Percentiles rank a stretch among this genome's conserved stretches.
phyloP scores from a whole-genome alignment of 495 filamentous ascomycete genomes.

The Penicillium malachiteum region DNA sequence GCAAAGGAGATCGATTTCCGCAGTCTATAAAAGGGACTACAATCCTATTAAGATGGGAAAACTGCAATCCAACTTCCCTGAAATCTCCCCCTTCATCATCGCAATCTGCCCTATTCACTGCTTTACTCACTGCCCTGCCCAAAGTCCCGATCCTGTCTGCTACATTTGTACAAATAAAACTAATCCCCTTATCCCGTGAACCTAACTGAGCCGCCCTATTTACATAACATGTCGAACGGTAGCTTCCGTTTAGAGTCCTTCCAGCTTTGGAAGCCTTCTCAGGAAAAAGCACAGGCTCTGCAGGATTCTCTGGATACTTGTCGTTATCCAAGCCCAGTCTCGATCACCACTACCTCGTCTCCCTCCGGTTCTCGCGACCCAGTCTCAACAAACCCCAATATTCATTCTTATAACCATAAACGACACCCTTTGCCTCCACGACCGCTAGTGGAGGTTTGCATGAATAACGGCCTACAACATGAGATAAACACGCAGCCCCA shows the following conservation, averaged over 20 bases:
- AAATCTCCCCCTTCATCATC: slow-evolving; percentile 11
- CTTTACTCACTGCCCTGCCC: neutral
- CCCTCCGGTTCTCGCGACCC: slow-evolving; percentile 2
- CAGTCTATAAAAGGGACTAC: neutral
- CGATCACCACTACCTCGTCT: slow-evolving; percentile 9
- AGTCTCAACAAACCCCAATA: neutral
- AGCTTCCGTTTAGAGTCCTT: slow-evolving; percentile 17
- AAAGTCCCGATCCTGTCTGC: neutral
- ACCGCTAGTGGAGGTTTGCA: no score
- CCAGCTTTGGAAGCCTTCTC: slow-evolving; percentile 14
- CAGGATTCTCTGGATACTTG: slow-evolving; percentile 8
- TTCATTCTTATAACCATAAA: slow-evolving; percentile 1
- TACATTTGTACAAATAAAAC: neutral
- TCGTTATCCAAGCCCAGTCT: slow-evolving; percentile 22
- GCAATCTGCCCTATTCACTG: neutral
- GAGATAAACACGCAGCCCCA: neutral
- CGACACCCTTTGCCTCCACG: slow-evolving; percentile 9
- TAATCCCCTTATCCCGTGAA: neutral
- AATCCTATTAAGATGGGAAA: neutral
- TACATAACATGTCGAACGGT: slow-evolving; percentile 4
- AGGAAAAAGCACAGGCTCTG: slow-evolving; percentile 9
- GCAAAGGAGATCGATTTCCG: neutral
- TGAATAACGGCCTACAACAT: neutral
- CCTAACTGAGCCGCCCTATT: neutral
- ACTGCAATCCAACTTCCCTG: neutral